Evolutionary conservation across 2,329 filamentous ascomycete species (phyloP), one percentile per base, ranked within the genome.

Genomic region (Aspergillus oerlinghausenensis): DNA sequence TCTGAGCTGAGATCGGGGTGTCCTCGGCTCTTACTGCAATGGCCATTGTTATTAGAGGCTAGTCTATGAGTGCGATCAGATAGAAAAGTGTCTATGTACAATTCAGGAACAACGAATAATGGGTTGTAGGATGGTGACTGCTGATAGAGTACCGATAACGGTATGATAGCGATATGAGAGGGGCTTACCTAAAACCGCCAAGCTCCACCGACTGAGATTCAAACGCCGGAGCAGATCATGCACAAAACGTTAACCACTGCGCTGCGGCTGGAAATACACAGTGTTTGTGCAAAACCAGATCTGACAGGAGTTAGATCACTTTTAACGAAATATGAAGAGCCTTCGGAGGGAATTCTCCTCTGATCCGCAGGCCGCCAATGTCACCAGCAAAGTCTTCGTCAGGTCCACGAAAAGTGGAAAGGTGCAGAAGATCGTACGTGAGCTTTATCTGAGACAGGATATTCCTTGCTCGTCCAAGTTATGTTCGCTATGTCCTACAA

Each of bases 401-500:
- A 85, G 94, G 59, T 97, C 94, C 26, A 96, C 93, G 50, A 92
- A 90, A 76, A 94, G 87, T 75, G 94, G 94, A 75, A 97, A 97
- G 79, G 93, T 97, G 58, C 94, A 97, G 75, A 99, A 99, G 82
- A 95, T 99, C 70, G 94, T 99, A 64, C 87, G 92, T 68, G 94
- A 99, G 79, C 83, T 97, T 61, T 99, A 99, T 76, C 82, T 99
- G 60, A 86, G 94, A 74, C 90, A 93, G 77, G 94, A 99, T 73
- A 97, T 99, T 69, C 93, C 94, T 51, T 99, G 94, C 79, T 97
- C 93, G 35, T 97, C 93, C 26, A 89, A 88, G 74, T 80, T 99
- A 48, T 99, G 94, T 79, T 82, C 83, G 60, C 77, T 76, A 68
- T 99, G 94, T 73, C 81, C 89, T 48, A 81, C 85, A 49, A 84